Evolutionary conservation across 2,329 filamentous ascomycete species (phyloP), one percentile per base, ranked within the genome.

Genomic region (Trichoderma arundinaceum): DNA sequence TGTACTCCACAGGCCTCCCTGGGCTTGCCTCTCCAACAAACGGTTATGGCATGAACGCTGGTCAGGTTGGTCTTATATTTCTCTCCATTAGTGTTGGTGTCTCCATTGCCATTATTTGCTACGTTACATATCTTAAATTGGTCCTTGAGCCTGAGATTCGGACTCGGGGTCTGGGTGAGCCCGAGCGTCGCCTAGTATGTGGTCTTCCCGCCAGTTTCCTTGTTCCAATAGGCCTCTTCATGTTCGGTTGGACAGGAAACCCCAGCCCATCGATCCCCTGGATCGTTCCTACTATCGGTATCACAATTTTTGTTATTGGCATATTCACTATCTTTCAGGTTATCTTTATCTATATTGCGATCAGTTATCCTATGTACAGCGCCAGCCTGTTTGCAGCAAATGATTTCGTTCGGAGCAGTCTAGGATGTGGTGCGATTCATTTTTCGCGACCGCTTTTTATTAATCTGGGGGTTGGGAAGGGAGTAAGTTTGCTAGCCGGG

Each of bases 301-400:
- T 53, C 9, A 44, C 35, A 9, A 62, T 53, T 13, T 41, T 53
- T 32, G 48, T 53, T 3, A 22, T 51, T 15, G 48, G 59, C 6
- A 53, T 51, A 15, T 52, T 62, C 3, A 19, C 43, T 28, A 41
- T 53, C 22, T 62, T 52, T 8, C 59, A 62, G 22, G 59, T 51
- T 6, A 33, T 53, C 46, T 53, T 52, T 22, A 44, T 53, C 6
- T 62, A 62, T n/a, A 53, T 53, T 3, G 46, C 49, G 13, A 41
- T 52, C 9, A 43, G 35, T n/a, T 62, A 62, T 44, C 59, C 59
- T 10, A 41, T 19, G 7, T 62, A 62, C 13, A 53, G 59, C 22
- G 59, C 59, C n/a, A 52, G 46, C 12, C 28, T 60, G 15, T 60
- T 60, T 39, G 57, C 57, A 15, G 44, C 57, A 60, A 60, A 60